A percentile compares a stretch with the other conserved stretches of the same genome.
phyloP scores from a whole-genome alignment of 1,284 basidiomycete species.

The Phenoliferia sp. region DNA sequence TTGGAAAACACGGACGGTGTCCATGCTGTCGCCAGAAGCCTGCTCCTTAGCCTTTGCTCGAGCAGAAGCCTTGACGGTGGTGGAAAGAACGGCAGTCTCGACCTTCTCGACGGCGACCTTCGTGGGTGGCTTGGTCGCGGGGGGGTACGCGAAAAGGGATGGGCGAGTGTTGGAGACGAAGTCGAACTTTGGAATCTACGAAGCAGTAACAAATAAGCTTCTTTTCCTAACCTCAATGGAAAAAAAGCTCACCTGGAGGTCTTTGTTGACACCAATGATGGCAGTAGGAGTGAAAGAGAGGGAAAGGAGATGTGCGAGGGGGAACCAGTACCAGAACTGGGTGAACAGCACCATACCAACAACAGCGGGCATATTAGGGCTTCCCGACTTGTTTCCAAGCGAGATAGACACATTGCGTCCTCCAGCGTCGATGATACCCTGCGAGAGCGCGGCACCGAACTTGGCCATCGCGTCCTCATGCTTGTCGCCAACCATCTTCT shows the following conservation, averaged over 20 bases:
- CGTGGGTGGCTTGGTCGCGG: slow-evolving; percentile 75
- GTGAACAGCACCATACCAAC: slow-evolving; percentile 94
- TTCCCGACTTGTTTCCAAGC: slow-evolving; percentile 83
- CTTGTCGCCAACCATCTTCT: slow-evolving; percentile 85
- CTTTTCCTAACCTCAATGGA: not conserved
- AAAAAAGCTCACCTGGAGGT: slow-evolving; percentile 62
- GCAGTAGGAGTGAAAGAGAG: slow-evolving; percentile 90
- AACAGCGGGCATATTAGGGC: slow-evolving; percentile 82
- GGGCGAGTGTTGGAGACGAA: slow-evolving; percentile 69
- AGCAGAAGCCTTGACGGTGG: slow-evolving; percentile 88
- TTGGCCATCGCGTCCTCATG: slow-evolving; percentile 97
- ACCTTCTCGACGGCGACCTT: slow-evolving; percentile 86
- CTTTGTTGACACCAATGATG: slow-evolving; percentile 79
- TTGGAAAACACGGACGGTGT: slow-evolving; percentile 58
- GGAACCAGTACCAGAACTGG: slow-evolving; percentile 99
- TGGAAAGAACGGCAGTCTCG: slow-evolving; percentile 86
- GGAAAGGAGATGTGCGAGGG: slow-evolving; percentile 86
- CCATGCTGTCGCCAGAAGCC: slow-evolving; percentile 65
- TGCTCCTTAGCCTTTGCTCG: slow-evolving; percentile 70
- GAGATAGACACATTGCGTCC: slow-evolving; percentile 91
- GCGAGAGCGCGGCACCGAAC: slow-evolving; percentile 88
- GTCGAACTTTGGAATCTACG: slow-evolving; percentile 79
- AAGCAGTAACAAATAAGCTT: slow-evolving; percentile 1
- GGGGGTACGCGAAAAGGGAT: slow-evolving; percentile 75
- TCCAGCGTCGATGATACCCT: slow-evolving; percentile 93